These are phyloP conservation scores for Paecilomyces sp. DNA, from an alignment of 2,329 filamentous ascomycete species.

Conservation along the genomic window DNA sequence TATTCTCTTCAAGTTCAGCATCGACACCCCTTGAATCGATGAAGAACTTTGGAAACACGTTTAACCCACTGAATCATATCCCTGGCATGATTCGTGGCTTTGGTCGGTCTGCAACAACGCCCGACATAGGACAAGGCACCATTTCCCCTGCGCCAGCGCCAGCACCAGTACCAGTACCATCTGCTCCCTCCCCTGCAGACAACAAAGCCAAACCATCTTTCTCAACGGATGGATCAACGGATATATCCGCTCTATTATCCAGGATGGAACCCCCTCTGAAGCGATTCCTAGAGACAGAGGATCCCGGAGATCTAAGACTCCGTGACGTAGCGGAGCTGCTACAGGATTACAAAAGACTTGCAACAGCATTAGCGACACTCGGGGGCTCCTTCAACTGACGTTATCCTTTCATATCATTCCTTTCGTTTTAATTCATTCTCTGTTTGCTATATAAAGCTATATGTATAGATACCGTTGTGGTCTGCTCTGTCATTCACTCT, in stretches of 20 bases:
- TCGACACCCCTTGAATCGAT: conserved; percentile 69
- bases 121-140: not conserved
- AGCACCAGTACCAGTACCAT: conserved; percentile 36
- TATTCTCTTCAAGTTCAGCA: conserved; percentile 17
- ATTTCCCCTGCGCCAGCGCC: conserved; percentile 28
- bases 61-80: conserved; percentile 77
- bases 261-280: conserved; percentile 55
- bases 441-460: not conserved
- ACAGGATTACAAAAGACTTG: conserved; percentile 67
- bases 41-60: conserved; percentile 68
- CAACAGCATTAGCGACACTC: conserved; percentile 53
- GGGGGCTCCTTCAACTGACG: not conserved
- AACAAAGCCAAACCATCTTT: conserved; percentile 24
- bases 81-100: conserved; percentile 73
- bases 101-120: conserved; percentile 37
- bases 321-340: conserved; percentile 67
- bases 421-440: not conserved
- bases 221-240: conserved; percentile 11
- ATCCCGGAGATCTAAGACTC: conserved; percentile 62
- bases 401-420: not conserved
- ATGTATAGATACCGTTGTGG: not conserved
- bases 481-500: not conserved
- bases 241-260: conserved; percentile 8
- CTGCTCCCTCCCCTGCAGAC: conserved; percentile 26
- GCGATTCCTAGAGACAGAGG: conserved; percentile 65